Evolutionary conservation across 768 basidiomycete species (phyloP).

Genomic region (Phanerochaete carnosa): DNA sequence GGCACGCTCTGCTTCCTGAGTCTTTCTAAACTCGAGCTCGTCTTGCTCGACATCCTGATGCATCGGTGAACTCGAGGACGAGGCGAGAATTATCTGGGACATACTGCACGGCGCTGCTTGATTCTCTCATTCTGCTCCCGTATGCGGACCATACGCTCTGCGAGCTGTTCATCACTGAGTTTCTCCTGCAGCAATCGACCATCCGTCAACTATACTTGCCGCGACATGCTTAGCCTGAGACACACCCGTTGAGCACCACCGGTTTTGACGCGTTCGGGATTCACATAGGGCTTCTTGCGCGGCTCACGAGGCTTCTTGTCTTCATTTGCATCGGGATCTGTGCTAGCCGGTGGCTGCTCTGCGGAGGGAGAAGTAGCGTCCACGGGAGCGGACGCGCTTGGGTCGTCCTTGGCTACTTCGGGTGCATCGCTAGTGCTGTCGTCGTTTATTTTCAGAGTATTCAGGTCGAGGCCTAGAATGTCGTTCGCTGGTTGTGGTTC

Average conservation of each 20-base stretch:
- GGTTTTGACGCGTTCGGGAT: constrained; percentile 81
- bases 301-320: constrained; percentile 27
- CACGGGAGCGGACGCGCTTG: neutral
- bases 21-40: constrained; percentile 73
- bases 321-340: constrained; percentile 4
- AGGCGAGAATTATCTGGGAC: constrained; percentile 18
- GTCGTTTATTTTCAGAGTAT: constrained; percentile 41
- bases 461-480: constrained; percentile 71
- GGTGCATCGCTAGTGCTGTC: constrained; percentile 7
- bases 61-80: neutral
- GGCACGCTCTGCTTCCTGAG: constrained; percentile 59
- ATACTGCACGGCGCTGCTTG: constrained; percentile 61
- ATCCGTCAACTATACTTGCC: neutral
- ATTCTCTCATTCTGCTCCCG: constrained; percentile 75
- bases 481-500: constrained; percentile 44
- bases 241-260: constrained; percentile 71
- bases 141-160: constrained; percentile 66
- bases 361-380: constrained; percentile 3
- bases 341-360: neutral
- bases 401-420: constrained; percentile 7
- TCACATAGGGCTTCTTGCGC: constrained; percentile 74
- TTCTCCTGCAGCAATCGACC: constrained; percentile 49
- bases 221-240: constrained; percentile 6
- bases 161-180: constrained; percentile 61
- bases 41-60: constrained; percentile 76